Evolutionary conservation across 495 filamentous ascomycete species (phyloP), one percentile per base, ranked within the genome.

Genomic region (Neurospora sp.): DNA sequence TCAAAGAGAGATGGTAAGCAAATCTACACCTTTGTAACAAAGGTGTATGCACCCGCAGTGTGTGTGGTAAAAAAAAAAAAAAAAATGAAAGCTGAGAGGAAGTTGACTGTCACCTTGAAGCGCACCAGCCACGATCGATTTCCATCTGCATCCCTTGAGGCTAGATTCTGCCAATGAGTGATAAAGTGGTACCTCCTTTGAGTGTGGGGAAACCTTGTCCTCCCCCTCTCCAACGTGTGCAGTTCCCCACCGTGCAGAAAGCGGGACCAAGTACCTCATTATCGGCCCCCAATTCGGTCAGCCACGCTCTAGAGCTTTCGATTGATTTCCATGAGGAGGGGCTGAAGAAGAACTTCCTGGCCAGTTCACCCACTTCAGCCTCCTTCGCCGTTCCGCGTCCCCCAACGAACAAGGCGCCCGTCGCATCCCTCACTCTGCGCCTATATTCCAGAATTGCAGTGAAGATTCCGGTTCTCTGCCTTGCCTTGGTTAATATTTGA

Each of bases 301-400:
- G 79, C 79, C 79, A 80, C 79, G 75, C 73, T 80, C 78, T 72
- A 79, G 77, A 78, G 76, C 75, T 74, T 81, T 81, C 80, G 75
- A 81, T 77, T 45, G 77, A 75, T 75, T 81, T 81, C 80, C 78
- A 81, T 78, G 70, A 61, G 75, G 78, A 79, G 79, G 79, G 79
- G 78, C 79, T 79, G 75, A 77, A 75, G 72, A 65, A 65, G 53
- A 65, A 65, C 27, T 31, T 5, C 27, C 35, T 14, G 53, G 53
- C 53, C 27, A 65, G 22, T 65, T 61, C 53, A 65, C 27, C 53
- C 48, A 59, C 22, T 61, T 61, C 53, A 61, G 53, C 53, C 53
- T 65, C 53, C 53, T 65, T 35, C 31, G 53, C 53, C 53, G 53
- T 65, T 65, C 53, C 27, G 53, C 27, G 31, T 35, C 27, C 27